phyloP scores from a whole-genome alignment of 1,284 basidiomycete genomes.

The Hymenochaete sp. region DNA sequence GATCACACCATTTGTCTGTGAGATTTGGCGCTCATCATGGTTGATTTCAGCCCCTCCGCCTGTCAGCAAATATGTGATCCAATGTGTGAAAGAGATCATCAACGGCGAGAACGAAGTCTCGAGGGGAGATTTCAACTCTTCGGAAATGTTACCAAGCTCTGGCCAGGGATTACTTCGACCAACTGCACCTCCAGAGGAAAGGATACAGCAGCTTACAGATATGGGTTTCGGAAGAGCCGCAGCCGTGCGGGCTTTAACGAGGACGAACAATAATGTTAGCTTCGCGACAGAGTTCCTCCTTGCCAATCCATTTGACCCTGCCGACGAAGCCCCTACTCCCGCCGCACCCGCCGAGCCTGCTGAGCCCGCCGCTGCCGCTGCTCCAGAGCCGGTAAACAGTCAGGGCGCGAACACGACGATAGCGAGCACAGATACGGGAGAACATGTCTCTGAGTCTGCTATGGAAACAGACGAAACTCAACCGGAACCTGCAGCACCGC shows the following conservation, averaged over 20 bases:
- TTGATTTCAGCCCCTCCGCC: conserved; percentile 64
- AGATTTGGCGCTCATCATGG: conserved; percentile 84
- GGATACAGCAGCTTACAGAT: conserved; percentile 79
- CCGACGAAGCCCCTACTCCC: conserved; percentile 52
- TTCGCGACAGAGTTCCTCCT: conserved; percentile 87
- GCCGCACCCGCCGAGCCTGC: conserved; percentile 14
- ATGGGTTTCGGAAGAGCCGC: conserved; percentile 94
- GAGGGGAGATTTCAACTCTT: conserved; percentile 30
- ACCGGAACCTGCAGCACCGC: conserved; percentile 15
- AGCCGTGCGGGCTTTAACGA: conserved; percentile 74
- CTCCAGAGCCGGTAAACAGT: conserved; percentile 19
- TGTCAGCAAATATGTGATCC: conserved; percentile 67
- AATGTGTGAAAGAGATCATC: conserved; percentile 74
- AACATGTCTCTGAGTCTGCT: conserved; percentile 24
- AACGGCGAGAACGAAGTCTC: conserved; percentile 75
- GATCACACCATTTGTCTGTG: conserved; percentile 58
- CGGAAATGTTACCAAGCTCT: conserved; percentile 20
- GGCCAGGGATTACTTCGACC: conserved; percentile 28
- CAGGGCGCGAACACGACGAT: conserved; percentile 19
- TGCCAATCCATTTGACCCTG: conserved; percentile 67
- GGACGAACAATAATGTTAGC: conserved; percentile 83
- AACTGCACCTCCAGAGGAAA: conserved; percentile 60
- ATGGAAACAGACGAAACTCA: conserved; percentile 18
- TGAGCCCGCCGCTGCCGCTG: conserved; percentile 33
- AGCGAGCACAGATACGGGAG: conserved; percentile 22